A percentile compares a stretch with the other conserved stretches of the same genome.
Evolutionary conservation across 1,139 yeast genomes (phyloP).

Genomic region (Sugiyamaella grinbergsii): DNA sequence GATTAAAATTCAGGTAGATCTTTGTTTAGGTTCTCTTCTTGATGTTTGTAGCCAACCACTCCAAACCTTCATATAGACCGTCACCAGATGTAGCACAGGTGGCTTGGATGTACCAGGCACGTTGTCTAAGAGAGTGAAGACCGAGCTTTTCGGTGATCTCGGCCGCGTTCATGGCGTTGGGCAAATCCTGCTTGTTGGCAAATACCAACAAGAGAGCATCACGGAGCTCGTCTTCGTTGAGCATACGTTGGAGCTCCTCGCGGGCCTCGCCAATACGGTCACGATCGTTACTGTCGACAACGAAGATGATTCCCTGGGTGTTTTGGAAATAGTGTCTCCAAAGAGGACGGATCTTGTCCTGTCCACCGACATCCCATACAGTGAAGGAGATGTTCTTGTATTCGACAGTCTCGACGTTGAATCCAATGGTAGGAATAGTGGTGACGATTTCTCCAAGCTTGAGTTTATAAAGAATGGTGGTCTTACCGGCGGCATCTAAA

Average conservation of each 20-base stretch:
- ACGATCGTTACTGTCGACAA: constrained; percentile 90
- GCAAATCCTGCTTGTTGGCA: constrained; percentile 87
- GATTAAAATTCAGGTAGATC: background rate
- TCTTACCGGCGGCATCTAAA: constrained; percentile 89
- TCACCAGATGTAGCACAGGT: constrained; percentile 95
- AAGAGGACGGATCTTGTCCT: constrained; percentile 90
- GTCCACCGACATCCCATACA: constrained; percentile 98
- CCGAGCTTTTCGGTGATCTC: constrained; percentile 93
- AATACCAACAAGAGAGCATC: constrained; percentile 86
- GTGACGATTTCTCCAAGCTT: constrained; percentile 90
- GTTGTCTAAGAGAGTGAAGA: constrained; percentile 86
- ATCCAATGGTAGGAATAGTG: constrained; percentile 91
- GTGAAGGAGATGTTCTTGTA: constrained; percentile 93
- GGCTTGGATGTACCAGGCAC: constrained; percentile 95
- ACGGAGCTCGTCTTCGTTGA: constrained; percentile 90
- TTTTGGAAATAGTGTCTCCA: constrained; percentile 96
- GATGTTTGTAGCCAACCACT: constrained; percentile 87
- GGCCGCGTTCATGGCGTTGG: constrained; percentile 94
- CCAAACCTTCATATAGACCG: constrained; percentile 92
- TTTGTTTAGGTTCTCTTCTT: constrained; percentile 58
- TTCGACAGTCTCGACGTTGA: constrained; percentile 93
- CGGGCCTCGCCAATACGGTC: constrained; percentile 92
- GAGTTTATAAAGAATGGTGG: constrained; percentile 85
- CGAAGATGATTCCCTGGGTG: constrained; percentile 92
- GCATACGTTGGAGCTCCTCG: constrained; percentile 91